Conservation (phyloP, 2,329 filamentous ascomycete genomes). For the Xylariaceae sp. region DNA sequence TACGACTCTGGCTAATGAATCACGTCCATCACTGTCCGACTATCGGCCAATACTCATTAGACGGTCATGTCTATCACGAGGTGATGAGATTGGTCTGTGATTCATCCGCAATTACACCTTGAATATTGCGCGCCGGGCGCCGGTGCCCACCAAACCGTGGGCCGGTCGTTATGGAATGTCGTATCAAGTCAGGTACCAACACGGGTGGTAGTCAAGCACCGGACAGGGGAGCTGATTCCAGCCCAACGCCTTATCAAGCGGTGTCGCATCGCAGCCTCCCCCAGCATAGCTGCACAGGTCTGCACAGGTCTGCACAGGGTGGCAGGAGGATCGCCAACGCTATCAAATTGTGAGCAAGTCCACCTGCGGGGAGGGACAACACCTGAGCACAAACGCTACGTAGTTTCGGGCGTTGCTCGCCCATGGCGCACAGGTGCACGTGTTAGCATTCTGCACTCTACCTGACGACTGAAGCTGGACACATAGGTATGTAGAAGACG, state of each 20-base stretch:
- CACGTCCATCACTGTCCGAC: not conserved
- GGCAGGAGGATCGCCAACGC: conserved; percentile 30
- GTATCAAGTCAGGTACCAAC: conserved; percentile 30
- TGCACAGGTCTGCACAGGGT: conserved; percentile 23
- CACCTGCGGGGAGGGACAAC: no score
- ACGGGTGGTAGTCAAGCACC: conserved; percentile 18
- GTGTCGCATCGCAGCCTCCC: conserved; percentile 26
- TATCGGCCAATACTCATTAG: not conserved
- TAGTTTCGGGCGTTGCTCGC: not conserved
- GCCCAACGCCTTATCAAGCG: conserved; percentile 24
- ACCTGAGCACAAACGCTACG: not conserved
- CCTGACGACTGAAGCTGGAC: no score
- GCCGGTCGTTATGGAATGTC: conserved; percentile 1
- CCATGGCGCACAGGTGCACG: no score
- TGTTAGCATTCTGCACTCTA: no score
- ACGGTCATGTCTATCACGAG: not conserved
- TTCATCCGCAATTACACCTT: no score
- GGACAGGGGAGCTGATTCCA: conserved; percentile 22
- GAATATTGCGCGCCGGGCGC: no score
- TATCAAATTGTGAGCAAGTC: conserved; percentile 17
- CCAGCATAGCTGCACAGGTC: no score
- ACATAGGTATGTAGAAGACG: no score
- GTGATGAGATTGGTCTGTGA: no score
- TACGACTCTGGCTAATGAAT: conserved; percentile 6
- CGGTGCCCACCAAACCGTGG: no score